phyloP scores from a whole-genome alignment of 2,329 filamentous ascomycete species.

The Fusarium sp. region DNA sequence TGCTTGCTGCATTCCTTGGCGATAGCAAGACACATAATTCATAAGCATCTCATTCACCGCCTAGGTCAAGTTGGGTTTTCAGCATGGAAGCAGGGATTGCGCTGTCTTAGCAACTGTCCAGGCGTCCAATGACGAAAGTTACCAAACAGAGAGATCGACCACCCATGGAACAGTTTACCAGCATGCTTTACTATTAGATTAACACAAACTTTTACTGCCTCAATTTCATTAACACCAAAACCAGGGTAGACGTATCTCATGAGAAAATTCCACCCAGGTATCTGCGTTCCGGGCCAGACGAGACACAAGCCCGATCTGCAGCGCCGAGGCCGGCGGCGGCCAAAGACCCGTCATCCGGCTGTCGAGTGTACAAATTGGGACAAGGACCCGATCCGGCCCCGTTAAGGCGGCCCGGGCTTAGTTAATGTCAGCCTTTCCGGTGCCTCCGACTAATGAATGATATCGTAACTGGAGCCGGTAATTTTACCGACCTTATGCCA shows the following conservation, averaged over 20 bases:
- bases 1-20: conserved; percentile 2
- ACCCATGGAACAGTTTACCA: not conserved
- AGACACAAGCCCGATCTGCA: not conserved
- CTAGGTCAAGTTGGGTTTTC: conserved; percentile 1
- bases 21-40: conserved; percentile 14
- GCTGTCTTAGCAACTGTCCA: conserved; percentile 21
- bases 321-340: conserved; percentile 30
- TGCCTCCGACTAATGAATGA: conserved; percentile 16
- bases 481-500: conserved; percentile 24
- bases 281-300: not conserved
- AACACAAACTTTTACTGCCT: not conserved
- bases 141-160: not conserved
- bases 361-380: conserved; percentile 31
- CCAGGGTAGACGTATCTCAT: not conserved
- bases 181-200: not conserved
- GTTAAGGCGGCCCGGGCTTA: conserved; percentile 35
- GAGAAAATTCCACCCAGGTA: not conserved
- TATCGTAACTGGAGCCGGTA: conserved; percentile 8
- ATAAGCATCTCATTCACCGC: conserved; percentile 26
- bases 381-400: conserved; percentile 34
- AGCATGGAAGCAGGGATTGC: conserved; percentile 14
- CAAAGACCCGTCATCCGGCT: conserved; percentile 13
- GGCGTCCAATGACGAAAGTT: conserved; percentile 12
- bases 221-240: not conserved
- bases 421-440: conserved; percentile 20